A percentile compares a stretch with the other conserved stretches of the same genome.
These are phyloP conservation scores for Talaromyces islandicus DNA, from an alignment of 2,329 filamentous ascomycete genomes.

Conservation along the genomic window DNA sequence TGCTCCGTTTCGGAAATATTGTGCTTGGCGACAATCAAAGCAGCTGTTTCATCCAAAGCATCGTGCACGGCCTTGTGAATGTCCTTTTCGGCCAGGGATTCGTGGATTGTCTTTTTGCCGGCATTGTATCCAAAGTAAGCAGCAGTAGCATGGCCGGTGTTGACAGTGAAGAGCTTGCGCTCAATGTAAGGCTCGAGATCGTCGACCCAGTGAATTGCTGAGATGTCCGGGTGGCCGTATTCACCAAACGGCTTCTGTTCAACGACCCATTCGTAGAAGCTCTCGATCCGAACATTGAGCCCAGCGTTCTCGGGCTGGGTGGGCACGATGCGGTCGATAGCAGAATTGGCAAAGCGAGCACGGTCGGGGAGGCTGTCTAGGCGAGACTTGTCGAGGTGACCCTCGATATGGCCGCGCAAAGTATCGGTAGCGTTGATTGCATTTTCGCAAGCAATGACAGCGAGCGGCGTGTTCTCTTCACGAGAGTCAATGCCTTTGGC, in stretches of 20 bases:
- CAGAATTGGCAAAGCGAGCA: constrained; percentile 91
- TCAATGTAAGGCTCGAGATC: constrained; percentile 93
- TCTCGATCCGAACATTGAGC: constrained; percentile 90
- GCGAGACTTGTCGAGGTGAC: constrained; percentile 64
- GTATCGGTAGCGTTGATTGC: constrained; percentile 91
- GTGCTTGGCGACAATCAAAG: constrained; percentile 82
- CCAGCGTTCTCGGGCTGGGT: constrained; percentile 75
- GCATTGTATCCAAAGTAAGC: constrained; percentile 91
- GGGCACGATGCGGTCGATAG: constrained; percentile 96
- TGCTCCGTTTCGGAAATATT: constrained; percentile 70
- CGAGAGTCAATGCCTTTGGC: constrained; percentile 86
- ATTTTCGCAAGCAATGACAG: constrained; percentile 97
- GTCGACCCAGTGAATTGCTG: constrained; percentile 89
- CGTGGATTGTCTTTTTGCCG: constrained; percentile 81
- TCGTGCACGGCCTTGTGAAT: constrained; percentile 75
- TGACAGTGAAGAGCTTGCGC: constrained; percentile 99
- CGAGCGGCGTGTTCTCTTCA: constrained; percentile 60
- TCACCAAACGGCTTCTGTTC: constrained; percentile 78
- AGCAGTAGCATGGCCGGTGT: constrained; percentile 93
- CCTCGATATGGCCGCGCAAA: constrained; percentile 73
- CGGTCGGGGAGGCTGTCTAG: constrained; percentile 64
- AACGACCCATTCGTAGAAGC: constrained; percentile 99
- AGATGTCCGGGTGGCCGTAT: constrained; percentile 63
- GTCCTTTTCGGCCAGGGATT: constrained; percentile 72
- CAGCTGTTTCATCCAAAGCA: constrained; percentile 78